Percentiles rank a stretch among this genome's conserved stretches.
These are phyloP conservation scores for Peronospora destructor DNA, from an alignment of 352 stramenopile genomes.

Conservation along the genomic window DNA sequence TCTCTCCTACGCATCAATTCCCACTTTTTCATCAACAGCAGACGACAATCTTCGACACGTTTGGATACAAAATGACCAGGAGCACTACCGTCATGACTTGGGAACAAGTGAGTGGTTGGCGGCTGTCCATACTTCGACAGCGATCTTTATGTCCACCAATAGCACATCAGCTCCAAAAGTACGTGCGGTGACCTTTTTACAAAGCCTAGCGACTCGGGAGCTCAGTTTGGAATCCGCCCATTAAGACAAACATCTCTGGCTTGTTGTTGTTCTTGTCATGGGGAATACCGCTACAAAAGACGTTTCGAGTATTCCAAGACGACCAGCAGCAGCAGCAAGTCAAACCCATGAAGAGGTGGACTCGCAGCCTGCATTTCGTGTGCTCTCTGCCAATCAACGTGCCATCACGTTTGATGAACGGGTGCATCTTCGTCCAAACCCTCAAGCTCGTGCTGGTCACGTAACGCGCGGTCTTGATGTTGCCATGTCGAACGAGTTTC, in stretches of 20 bases:
- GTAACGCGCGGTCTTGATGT: slow-evolving; percentile 46
- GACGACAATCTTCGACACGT: no score
- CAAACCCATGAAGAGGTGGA: slow-evolving; percentile 1
- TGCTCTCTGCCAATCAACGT: slow-evolving; percentile 64
- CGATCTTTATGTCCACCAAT: slow-evolving; percentile 16
- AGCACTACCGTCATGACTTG: not conserved
- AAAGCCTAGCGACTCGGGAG: not conserved
- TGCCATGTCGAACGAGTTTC: slow-evolving; percentile 56
- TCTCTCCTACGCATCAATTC: no score
- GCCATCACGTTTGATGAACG: slow-evolving; percentile 80
- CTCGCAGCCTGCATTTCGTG: slow-evolving; percentile 38
- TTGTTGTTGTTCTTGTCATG: slow-evolving; percentile 11
- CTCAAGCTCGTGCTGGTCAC: slow-evolving; percentile 16
- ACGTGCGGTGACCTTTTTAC: slow-evolving; percentile 1
- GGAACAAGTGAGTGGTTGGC: not conserved
- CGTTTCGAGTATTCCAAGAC: not conserved
- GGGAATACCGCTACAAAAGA: slow-evolving; percentile 31
- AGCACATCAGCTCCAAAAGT: slow-evolving; percentile 3
- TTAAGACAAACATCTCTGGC: slow-evolving; percentile 5
- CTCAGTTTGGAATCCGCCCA: slow-evolving; percentile 16
- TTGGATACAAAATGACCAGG: no score
- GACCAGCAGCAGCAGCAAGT: slow-evolving; percentile 2
- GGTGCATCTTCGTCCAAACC: slow-evolving; percentile 41
- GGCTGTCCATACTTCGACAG: slow-evolving; percentile 5
- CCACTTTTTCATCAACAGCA: no score